Percentiles rank a stretch among this genome's conserved stretches.
Evolutionary conservation across 2,329 filamentous ascomycete species (phyloP).

Genomic region (Esteya vermicola): DNA sequence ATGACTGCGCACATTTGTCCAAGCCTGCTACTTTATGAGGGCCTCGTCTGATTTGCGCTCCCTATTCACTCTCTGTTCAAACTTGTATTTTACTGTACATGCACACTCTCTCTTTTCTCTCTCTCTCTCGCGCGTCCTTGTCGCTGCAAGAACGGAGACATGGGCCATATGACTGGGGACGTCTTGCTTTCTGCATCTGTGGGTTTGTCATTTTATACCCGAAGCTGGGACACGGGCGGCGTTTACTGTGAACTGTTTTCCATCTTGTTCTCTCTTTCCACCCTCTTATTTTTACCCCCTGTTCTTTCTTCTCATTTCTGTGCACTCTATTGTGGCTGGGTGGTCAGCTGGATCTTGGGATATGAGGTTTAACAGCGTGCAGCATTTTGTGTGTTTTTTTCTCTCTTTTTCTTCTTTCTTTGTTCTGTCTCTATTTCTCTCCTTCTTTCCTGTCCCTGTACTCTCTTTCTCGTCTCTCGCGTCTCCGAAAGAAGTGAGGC

Average conservation of each 20-base stretch:
- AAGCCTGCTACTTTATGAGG: neutral
- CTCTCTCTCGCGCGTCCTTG: too few species aligned
- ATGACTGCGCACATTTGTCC: slow-evolving; percentile 19
- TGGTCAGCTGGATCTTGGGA: neutral
- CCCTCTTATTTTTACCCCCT: too few species aligned
- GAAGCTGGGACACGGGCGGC: neutral
- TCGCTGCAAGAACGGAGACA: neutral
- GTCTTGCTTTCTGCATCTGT: neutral
- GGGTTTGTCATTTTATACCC: slow-evolving; percentile 2
- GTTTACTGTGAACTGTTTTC: too few species aligned
- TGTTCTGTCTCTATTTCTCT: neutral
- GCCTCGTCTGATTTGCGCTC: too few species aligned
- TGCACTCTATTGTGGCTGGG: too few species aligned
- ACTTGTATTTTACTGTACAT: too few species aligned
- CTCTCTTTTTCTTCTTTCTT: neutral
- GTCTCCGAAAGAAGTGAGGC: too few species aligned
- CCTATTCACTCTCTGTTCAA: too few species aligned
- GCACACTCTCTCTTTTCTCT: too few species aligned
- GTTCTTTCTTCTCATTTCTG: too few species aligned
- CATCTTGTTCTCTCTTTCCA: too few species aligned
- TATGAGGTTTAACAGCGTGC: slow-evolving; percentile 1
- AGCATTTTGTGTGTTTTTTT: neutral
- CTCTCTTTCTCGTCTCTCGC: neutral
- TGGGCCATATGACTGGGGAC: neutral
- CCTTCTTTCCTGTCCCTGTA: neutral